Percentiles rank a stretch among this genome's conserved stretches.
Evolutionary conservation across 1,284 basidiomycete species (phyloP).

Genomic region (Melampsora americana): DNA sequence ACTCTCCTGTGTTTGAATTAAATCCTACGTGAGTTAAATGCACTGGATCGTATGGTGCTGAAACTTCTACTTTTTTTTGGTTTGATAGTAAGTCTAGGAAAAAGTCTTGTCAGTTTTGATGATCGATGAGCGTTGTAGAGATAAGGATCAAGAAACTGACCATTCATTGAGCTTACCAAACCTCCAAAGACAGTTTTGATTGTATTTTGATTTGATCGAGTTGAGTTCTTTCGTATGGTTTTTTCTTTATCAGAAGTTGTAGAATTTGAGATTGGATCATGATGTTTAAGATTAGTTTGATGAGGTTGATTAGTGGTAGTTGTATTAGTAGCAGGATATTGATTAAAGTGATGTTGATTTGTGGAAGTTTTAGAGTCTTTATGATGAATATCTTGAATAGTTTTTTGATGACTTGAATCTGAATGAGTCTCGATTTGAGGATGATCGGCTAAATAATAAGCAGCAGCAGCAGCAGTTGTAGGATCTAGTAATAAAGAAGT

Average conservation of each 20-base stretch:
- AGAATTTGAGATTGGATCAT: background rate
- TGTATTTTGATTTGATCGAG: slow-evolving; percentile 38
- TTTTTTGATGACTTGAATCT: background rate
- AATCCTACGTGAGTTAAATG: slow-evolving; percentile 99
- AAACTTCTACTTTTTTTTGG: slow-evolving; percentile 85
- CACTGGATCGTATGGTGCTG: slow-evolving; percentile 96
- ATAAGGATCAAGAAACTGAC: slow-evolving; percentile 36
- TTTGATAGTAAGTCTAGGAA: slow-evolving; percentile 68
- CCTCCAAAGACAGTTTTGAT: slow-evolving; percentile 55
- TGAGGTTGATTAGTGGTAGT: background rate
- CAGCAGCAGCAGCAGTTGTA: slow-evolving; percentile 31
- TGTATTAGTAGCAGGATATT: background rate
- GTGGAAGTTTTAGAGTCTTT: background rate
- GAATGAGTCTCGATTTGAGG: background rate
- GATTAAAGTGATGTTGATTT: background rate
- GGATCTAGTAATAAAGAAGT: slow-evolving; percentile 34
- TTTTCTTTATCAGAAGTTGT: too few species aligned
- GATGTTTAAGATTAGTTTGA: background rate
- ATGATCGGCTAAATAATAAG: slow-evolving; percentile 35
- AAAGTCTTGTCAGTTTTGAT: background rate
- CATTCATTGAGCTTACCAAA: slow-evolving; percentile 54
- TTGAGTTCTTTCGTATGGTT: background rate
- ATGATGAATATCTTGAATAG: background rate
- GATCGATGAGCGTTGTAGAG: background rate
- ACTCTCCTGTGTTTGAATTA: slow-evolving; percentile 97